Conservation (phyloP, 805 yeast species). For the Maudiozyma turicensis region DNA sequence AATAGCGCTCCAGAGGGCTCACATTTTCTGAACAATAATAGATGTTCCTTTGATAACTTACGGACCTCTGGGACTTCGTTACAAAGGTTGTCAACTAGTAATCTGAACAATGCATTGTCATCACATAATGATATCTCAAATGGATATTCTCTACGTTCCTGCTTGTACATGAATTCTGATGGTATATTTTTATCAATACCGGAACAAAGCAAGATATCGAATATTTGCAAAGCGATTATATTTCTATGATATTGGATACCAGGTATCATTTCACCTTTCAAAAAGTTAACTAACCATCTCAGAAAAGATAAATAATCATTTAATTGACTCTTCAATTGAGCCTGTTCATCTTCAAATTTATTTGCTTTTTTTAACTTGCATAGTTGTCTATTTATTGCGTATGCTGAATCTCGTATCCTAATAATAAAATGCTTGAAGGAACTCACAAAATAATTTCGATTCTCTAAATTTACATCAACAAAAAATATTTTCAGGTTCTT, state of each 20-base stretch:
- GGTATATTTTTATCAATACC: constrained; percentile 46
- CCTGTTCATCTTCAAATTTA: constrained; percentile 34
- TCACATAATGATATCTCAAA: constrained; percentile 37
- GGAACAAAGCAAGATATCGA: constrained; percentile 38
- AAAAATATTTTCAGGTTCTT: constrained; percentile 41
- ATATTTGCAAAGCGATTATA: constrained; percentile 40
- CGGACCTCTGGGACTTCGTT: constrained; percentile 77
- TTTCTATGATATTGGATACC: constrained; percentile 48
- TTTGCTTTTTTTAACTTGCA: constrained; percentile 31
- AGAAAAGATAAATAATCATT: constrained; percentile 33
- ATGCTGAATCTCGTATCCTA: constrained; percentile 61
- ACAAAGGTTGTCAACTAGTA: constrained; percentile 51
- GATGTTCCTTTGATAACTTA: constrained; percentile 35
- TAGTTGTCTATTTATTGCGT: constrained; percentile 45
- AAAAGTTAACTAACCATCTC: constrained; percentile 29
- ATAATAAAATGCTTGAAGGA: constrained; percentile 50
- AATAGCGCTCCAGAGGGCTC: neutral
- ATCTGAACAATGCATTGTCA: constrained; percentile 31
- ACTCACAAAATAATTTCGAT: constrained; percentile 57
- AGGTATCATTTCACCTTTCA: constrained; percentile 38
- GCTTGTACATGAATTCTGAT: constrained; percentile 30
- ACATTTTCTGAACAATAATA: constrained; percentile 31
- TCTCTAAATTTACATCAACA: constrained; percentile 57
- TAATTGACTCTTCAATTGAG: constrained; percentile 24
- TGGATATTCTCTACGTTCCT: constrained; percentile 40